Evolutionary conservation across 257 asterid species (phyloP).

Genomic region (Solanum sitiens): DNA sequence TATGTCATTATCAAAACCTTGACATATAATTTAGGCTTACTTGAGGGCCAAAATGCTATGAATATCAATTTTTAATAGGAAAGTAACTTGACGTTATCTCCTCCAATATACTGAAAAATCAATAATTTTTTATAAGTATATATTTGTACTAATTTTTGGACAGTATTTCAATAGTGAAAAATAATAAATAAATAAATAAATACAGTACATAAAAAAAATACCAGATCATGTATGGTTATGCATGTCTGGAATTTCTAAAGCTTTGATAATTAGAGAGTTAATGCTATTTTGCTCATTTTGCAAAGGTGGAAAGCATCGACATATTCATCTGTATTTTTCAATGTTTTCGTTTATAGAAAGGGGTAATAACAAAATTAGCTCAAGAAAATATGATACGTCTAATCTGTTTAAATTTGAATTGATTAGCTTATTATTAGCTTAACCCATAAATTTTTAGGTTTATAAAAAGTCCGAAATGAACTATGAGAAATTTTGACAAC

Average conservation of each 20-base stretch:
- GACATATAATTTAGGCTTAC: not conserved
- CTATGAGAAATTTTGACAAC: not conserved
- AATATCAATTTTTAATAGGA: not conserved
- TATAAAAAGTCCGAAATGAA: not conserved
- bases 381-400: too few species aligned
- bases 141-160: not conserved
- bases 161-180: not conserved
- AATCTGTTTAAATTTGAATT: too few species aligned
- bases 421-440: too few species aligned
- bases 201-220: not conserved
- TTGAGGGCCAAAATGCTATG: not conserved
- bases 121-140: not conserved
- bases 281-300: not conserved
- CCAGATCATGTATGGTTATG: not conserved
- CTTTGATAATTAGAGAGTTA: not conserved
- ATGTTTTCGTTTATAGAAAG: not conserved
- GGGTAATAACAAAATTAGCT: not conserved
- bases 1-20: not conserved
- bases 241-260: not conserved
- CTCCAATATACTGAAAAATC: not conserved
- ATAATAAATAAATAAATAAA: not conserved
- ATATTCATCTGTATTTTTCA: not conserved
- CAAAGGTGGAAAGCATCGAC: not conserved
- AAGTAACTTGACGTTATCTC: not conserved
- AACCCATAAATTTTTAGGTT: too few species aligned